These are phyloP conservation scores for Talaromyces sp. DNA, from an alignment of 2,329 filamentous ascomycete genomes.

Conservation along the genomic window DNA sequence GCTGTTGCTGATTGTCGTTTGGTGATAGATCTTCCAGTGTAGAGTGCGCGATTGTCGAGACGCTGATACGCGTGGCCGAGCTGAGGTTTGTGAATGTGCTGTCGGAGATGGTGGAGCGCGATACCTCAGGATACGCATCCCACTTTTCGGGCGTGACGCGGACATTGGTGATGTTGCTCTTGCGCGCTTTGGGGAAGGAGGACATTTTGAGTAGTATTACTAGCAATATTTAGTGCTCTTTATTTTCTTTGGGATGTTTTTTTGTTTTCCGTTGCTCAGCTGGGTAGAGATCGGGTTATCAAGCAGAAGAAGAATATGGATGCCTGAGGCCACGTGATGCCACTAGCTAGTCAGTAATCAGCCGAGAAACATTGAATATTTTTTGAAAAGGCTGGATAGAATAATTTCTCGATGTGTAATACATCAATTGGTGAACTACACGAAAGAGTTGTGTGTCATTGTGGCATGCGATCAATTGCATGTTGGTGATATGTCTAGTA, in stretches of 20 bases:
- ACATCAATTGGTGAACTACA: no score
- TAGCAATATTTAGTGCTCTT: not conserved
- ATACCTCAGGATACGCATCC: slow-evolving; percentile 13
- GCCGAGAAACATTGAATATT: not conserved
- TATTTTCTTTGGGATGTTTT: not conserved
- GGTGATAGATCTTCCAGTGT: not conserved
- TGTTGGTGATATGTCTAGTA: no score
- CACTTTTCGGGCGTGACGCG: slow-evolving; percentile 12
- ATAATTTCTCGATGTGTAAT: no score
- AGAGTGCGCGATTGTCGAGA: not conserved
- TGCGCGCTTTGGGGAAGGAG: slow-evolving; percentile 13
- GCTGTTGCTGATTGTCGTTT: not conserved
- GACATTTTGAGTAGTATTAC: slow-evolving; percentile 6
- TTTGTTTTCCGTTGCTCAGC: not conserved
- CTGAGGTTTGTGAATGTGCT: slow-evolving; percentile 13
- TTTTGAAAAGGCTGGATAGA: not conserved
- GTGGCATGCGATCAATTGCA: no score
- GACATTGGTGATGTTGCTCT: slow-evolving; percentile 12
- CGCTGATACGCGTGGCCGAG: slow-evolving; percentile 10
- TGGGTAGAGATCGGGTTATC: not conserved
- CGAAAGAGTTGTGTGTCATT: not conserved
- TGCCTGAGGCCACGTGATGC: not conserved
- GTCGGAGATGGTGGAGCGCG: slow-evolving; percentile 11
- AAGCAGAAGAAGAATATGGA: not conserved
- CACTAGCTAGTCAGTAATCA: not conserved